These are phyloP conservation scores for Pholiota molesta DNA, from an alignment of 768 basidiomycete genomes.

Conservation along the genomic window DNA sequence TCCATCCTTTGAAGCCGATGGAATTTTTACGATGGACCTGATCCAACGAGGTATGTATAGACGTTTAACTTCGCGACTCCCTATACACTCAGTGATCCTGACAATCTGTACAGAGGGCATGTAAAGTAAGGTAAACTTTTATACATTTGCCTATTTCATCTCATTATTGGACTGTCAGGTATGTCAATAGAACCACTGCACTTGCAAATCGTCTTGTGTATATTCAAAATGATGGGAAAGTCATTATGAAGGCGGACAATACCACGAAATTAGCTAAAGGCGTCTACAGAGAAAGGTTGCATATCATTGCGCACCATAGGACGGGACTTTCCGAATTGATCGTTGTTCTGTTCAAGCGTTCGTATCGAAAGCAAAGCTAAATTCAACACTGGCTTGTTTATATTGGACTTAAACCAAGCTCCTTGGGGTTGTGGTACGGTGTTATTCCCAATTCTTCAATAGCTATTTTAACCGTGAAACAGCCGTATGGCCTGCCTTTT, in stretches of 20 bases:
- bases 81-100: background rate
- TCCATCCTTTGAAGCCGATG: constrained; percentile 45
- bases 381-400: constrained; percentile 81
- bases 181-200: constrained; percentile 58
- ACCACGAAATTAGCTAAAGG: constrained; percentile 57
- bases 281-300: constrained; percentile 62
- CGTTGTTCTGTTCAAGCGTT: constrained; percentile 51
- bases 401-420: constrained; percentile 81
- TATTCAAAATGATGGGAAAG: constrained; percentile 56
- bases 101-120: constrained; percentile 50
- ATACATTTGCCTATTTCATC: background rate
- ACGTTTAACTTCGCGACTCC: constrained; percentile 7
- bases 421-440: constrained; percentile 86
- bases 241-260: constrained; percentile 80
- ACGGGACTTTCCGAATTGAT: no score
- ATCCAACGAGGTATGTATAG: constrained; percentile 67
- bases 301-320: background rate
- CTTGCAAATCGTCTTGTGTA: constrained; percentile 57
- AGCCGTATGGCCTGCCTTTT: constrained; percentile 90
- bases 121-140: constrained; percentile 59
- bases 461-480: background rate
- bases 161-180: constrained; percentile 42
- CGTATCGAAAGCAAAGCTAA: constrained; percentile 67
- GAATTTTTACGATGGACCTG: constrained; percentile 57
- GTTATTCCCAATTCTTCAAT: constrained; percentile 2